Evolutionary conservation across 331 rosid genomes (phyloP).

Genomic region (Arachis monticola): DNA sequence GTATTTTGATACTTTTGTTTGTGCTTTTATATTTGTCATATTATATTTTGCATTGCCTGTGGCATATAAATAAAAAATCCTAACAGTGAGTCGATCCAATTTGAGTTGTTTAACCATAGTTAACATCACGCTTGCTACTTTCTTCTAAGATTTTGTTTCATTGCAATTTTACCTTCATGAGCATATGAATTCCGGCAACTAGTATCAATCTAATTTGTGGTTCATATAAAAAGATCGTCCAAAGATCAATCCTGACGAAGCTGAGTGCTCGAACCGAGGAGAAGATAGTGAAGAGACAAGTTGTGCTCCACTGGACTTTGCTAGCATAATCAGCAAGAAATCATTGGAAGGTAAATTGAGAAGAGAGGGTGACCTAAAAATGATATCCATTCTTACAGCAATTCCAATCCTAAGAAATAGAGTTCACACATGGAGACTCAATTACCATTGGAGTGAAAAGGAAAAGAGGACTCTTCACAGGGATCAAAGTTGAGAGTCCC

Average conservation of each 20-base stretch:
- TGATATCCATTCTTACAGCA: not conserved
- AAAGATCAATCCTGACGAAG: not conserved
- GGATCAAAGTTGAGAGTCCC: no score
- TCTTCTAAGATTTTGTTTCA: slow-evolving; percentile 6
- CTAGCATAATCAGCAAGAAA: no score
- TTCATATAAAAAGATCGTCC: slow-evolving; percentile 2
- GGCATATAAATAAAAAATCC: no score
- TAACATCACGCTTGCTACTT: not conserved
- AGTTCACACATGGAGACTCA: no score
- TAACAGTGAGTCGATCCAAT: no score
- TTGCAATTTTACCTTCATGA: slow-evolving; percentile 18
- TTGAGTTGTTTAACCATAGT: not conserved
- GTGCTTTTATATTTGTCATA: no score
- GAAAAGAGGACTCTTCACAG: no score
- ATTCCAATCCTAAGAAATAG: not conserved
- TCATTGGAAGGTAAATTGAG: not conserved
- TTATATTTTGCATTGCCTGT: no score
- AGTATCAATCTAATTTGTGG: slow-evolving; percentile 27
- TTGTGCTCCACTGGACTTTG: slow-evolving; percentile 3
- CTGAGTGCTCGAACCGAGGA: not conserved
- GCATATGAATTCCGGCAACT: not conserved
- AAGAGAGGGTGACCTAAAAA: not conserved
- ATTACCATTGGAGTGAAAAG: no score
- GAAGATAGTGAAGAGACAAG: not conserved
- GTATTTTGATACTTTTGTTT: no score